Evolutionary conservation across 805 yeast species (phyloP).

Genomic region (Blastobotrys chiropterorum): DNA sequence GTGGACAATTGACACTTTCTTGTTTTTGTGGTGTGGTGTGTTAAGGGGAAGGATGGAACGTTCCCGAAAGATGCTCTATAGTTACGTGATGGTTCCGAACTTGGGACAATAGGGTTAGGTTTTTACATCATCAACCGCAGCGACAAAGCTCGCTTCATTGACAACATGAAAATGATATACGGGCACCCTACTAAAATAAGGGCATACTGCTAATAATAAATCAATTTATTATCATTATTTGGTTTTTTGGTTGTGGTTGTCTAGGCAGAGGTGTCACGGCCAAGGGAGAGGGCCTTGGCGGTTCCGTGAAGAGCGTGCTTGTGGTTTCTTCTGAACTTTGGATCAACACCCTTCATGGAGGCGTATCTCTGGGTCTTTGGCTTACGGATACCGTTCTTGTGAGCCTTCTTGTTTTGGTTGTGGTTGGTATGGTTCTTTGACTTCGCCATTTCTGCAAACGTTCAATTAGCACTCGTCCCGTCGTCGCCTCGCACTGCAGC

Average conservation of each 20-base stretch:
- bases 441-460: constrained; percentile 69
- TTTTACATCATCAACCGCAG: not conserved
- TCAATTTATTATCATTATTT: not conserved
- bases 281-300: constrained; percentile 86
- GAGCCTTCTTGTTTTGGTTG: constrained; percentile 99
- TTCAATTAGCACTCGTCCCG: not conserved
- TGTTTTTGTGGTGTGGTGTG: not conserved
- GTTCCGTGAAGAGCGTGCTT: constrained; percentile 98
- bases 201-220: too few relatives aligned
- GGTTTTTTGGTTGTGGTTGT: not conserved
- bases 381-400: constrained; percentile 99
- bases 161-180: too few relatives aligned
- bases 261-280: constrained; percentile 32
- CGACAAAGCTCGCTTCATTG: too few relatives aligned
- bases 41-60: not conserved
- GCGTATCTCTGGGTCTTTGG: constrained; percentile 98
- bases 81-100: not conserved
- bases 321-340: constrained; percentile 99
- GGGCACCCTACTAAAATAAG: too few relatives aligned
- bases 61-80: not conserved
- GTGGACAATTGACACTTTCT: not conserved
- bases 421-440: constrained; percentile 99
- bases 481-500: not conserved
- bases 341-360: constrained; percentile 96
- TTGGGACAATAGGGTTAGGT: not conserved